Evolutionary conservation across 2,329 filamentous ascomycete genomes (phyloP).

Genomic region (Trichoderma sp.): DNA sequence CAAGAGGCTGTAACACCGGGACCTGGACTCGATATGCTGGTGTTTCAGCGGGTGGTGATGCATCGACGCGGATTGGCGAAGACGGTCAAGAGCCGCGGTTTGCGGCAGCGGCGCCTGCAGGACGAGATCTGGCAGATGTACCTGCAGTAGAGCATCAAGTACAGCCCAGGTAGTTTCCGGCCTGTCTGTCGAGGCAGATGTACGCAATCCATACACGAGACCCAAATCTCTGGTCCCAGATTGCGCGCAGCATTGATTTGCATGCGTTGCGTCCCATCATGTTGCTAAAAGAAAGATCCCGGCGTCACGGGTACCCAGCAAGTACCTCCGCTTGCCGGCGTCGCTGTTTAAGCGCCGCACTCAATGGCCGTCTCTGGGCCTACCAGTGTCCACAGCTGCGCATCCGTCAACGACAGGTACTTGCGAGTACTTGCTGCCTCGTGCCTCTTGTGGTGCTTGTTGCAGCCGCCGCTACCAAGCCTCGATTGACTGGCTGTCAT

Average conservation of each 20-base stretch:
- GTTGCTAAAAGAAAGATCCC: background rate
- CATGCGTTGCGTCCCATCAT: background rate
- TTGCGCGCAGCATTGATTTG: background rate
- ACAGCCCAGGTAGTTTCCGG: background rate
- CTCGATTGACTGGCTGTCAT: constrained; percentile 28
- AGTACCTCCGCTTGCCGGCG: background rate
- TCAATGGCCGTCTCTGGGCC: background rate
- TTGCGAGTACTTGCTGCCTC: background rate
- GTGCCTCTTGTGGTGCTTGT: background rate
- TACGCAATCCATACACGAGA: background rate
- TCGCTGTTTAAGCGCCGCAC: constrained; percentile 22
- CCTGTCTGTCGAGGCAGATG: too few relatives aligned
- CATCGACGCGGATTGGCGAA: constrained; percentile 7
- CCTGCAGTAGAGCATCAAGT: background rate
- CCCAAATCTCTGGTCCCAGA: background rate
- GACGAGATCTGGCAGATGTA: background rate
- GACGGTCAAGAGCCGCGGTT: background rate
- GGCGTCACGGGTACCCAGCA: background rate
- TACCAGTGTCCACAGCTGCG: background rate
- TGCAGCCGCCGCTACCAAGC: constrained; percentile 10
- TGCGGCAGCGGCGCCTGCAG: constrained; percentile 6
- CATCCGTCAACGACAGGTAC: background rate
- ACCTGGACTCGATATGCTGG: background rate
- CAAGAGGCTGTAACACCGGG: background rate
- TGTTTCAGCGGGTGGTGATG: constrained; percentile 22